phyloP scores from a whole-genome alignment of 1,284 basidiomycete genomes.

The Exobasidium cylindrosporum region DNA sequence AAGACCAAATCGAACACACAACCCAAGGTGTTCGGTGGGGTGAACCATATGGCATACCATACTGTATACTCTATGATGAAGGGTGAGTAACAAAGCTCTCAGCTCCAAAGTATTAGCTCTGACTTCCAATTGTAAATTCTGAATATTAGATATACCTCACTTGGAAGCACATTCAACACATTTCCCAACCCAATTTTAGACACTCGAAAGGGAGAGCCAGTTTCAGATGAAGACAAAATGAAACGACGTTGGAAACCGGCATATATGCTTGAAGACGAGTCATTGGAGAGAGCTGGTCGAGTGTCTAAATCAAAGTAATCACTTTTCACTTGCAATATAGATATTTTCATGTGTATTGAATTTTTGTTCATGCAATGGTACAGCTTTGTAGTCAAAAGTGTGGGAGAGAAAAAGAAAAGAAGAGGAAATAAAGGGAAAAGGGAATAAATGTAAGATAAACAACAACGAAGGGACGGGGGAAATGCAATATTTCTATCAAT shows the following conservation, averaged over 20 bases:
- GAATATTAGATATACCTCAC: slow-evolving; percentile 82
- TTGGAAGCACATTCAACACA: slow-evolving; percentile 93
- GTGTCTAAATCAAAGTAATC: background rate
- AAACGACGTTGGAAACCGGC: slow-evolving; percentile 64
- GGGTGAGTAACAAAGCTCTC: too few species aligned
- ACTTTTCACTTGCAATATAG: too few species aligned
- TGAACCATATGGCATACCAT: slow-evolving; percentile 57
- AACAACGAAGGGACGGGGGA: background rate
- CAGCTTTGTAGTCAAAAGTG: background rate
- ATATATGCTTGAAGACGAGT: slow-evolving; percentile 73
- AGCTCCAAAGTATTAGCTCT: too few species aligned
- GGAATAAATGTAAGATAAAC: background rate
- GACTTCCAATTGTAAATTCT: too few species aligned
- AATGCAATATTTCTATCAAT: background rate
- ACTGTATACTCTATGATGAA: slow-evolving; percentile 84
- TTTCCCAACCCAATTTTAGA: slow-evolving; percentile 81
- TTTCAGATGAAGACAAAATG: background rate
- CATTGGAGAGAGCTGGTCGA: slow-evolving; percentile 67
- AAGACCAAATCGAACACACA: background rate
- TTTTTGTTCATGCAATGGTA: background rate
- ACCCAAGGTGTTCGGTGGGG: slow-evolving; percentile 19
- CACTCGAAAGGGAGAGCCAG: slow-evolving; percentile 18
- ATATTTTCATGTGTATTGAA: background rate
- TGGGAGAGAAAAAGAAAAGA: background rate
- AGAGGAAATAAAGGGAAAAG: background rate